These are phyloP conservation scores for Apiotrichum brassicae DNA, from an alignment of 1,284 basidiomycete genomes.

Conservation along the genomic window DNA sequence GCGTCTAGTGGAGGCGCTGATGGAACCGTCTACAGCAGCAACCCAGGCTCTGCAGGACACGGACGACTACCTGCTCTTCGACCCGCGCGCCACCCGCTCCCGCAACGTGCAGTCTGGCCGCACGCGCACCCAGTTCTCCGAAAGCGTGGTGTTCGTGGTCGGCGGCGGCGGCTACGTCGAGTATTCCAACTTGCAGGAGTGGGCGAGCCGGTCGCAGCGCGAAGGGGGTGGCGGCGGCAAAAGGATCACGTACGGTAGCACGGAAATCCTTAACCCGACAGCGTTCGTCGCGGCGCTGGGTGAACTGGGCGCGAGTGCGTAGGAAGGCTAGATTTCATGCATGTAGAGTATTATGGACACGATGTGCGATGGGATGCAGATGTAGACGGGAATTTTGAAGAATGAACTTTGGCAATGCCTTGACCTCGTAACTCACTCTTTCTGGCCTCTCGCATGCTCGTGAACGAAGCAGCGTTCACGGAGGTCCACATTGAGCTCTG, in stretches of 20 bases:
- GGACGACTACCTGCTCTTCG: constrained; percentile 91
- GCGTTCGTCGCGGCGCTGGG: constrained; percentile 60
- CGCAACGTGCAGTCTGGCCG: constrained; percentile 50
- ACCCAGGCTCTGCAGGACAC: constrained; percentile 91
- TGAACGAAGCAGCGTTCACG: too few species aligned
- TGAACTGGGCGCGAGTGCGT: constrained; percentile 30
- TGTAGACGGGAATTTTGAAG: too few species aligned
- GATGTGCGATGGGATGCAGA: neutral
- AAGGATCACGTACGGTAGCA: constrained; percentile 88
- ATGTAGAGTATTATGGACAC: constrained; percentile 6
- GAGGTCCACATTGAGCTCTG: too few species aligned
- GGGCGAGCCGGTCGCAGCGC: constrained; percentile 59
- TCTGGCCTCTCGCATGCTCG: too few species aligned
- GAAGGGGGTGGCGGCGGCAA: constrained; percentile 55
- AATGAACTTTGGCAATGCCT: too few species aligned
- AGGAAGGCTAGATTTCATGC: constrained; percentile 6
- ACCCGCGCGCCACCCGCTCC: constrained; percentile 68
- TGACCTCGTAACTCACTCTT: too few species aligned
- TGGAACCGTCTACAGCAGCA: constrained; percentile 89
- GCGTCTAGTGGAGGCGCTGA: constrained; percentile 85
- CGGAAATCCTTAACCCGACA: constrained; percentile 86
- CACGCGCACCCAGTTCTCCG: constrained; percentile 60
- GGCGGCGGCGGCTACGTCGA: constrained; percentile 97
- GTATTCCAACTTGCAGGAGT: constrained; percentile 91
- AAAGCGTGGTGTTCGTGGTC: constrained; percentile 89